Percentiles rank a stretch among this genome's conserved stretches.
phyloP scores from a whole-genome alignment of 768 basidiomycete genomes.

The Leucogyrophana mollusca region DNA sequence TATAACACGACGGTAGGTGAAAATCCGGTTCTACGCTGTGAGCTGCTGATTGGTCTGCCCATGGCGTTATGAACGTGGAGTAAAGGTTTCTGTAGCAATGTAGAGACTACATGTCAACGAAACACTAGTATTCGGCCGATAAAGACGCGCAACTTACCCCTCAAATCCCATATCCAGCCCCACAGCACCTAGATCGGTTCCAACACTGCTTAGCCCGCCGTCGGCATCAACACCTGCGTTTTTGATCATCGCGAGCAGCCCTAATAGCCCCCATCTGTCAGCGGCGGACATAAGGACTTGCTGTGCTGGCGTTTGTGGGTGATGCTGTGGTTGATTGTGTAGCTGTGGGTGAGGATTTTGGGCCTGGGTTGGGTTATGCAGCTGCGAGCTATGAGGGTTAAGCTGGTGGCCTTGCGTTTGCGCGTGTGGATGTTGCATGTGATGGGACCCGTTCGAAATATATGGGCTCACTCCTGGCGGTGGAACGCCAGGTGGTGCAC shows the following conservation, averaged over 20 bases:
- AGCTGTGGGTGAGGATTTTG: conserved; percentile 23
- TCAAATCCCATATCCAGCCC: conserved; percentile 85
- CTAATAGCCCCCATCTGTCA: conserved; percentile 92
- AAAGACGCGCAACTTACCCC: conserved; percentile 57
- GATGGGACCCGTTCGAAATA: conserved; percentile 36
- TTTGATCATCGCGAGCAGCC: conserved; percentile 84
- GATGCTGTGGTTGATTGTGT: conserved; percentile 48
- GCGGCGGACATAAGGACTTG: conserved; percentile 91
- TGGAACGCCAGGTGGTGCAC: conserved; percentile 50
- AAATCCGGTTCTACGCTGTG: conserved; percentile 90
- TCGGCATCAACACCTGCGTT: conserved; percentile 75
- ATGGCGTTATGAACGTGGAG: conserved; percentile 93
- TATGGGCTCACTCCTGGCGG: conserved; percentile 35
- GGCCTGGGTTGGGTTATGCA: conserved; percentile 19
- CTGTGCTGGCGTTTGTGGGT: conserved; percentile 88
- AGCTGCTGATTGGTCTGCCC: conserved; percentile 88
- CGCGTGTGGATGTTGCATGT: conserved; percentile 26
- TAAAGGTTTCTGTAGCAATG: conserved; percentile 66
- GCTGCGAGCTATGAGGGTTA: conserved; percentile 17
- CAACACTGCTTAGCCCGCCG: conserved; percentile 77
- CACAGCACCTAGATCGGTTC: conserved; percentile 89
- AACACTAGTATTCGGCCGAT: conserved; percentile 10
- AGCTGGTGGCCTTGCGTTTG: conserved; percentile 34
- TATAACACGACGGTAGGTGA: conserved; percentile 89
- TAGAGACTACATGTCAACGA: conserved; percentile 14